phyloP scores from a whole-genome alignment of 192 early-diverging fungal species.

The Coemansia sp. region DNA sequence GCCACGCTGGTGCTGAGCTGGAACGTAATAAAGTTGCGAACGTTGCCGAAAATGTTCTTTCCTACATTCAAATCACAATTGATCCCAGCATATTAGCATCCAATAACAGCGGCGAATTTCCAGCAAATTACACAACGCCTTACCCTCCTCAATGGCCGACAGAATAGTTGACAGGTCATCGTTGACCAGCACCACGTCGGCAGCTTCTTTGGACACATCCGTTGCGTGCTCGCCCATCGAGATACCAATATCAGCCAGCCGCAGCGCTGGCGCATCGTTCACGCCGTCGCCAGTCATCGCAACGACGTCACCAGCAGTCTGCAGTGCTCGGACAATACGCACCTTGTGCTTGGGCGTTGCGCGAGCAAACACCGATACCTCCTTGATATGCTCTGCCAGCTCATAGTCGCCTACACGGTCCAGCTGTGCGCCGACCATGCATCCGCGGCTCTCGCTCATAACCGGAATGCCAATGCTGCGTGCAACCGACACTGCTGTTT shows the following conservation, averaged over 20 bases:
- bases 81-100: neutral
- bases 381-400: slow-evolving; percentile 60
- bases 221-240: slow-evolving; percentile 96
- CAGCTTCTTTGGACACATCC: slow-evolving; percentile 94
- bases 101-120: neutral
- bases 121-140: neutral
- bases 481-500: slow-evolving; percentile 88
- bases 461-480: slow-evolving; percentile 75
- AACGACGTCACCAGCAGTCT: slow-evolving; percentile 79
- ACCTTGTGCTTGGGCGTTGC: slow-evolving; percentile 88
- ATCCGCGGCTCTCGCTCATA: slow-evolving; percentile 52
- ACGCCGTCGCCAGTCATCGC: slow-evolving; percentile 98
- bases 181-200: slow-evolving; percentile 95
- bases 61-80: slow-evolving; percentile 2
- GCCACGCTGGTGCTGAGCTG: slow-evolving; percentile 93
- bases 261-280: slow-evolving; percentile 93
- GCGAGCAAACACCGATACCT: slow-evolving; percentile 73
- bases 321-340: slow-evolving; percentile 84
- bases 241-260: slow-evolving; percentile 92
- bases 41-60: slow-evolving; percentile 97
- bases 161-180: slow-evolving; percentile 94
- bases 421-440: slow-evolving; percentile 69
- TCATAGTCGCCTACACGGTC: slow-evolving; percentile 65
- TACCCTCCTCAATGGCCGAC: slow-evolving; percentile 91
- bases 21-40: slow-evolving; percentile 95